These are phyloP conservation scores for Chlamydomonas reinhardtii DNA, from an alignment of 163 green algal genomes.

Conservation along the genomic window DNA sequence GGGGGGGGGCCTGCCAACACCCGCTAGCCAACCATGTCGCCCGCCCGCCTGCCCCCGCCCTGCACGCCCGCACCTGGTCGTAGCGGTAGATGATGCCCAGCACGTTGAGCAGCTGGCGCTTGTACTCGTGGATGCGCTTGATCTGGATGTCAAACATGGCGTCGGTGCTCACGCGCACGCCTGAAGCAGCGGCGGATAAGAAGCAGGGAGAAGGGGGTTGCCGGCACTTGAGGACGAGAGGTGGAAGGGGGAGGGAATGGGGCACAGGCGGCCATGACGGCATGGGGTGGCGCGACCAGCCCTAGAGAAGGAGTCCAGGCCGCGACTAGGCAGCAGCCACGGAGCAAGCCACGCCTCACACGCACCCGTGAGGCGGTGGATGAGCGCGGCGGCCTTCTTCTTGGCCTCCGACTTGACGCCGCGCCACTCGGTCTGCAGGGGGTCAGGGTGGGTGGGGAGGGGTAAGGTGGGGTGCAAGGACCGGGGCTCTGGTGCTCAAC, in stretches of 20 bases:
- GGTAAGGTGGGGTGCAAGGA: too few species aligned
- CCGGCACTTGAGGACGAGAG: too few species aligned
- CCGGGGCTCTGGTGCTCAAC: too few species aligned
- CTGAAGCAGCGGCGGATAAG: neutral
- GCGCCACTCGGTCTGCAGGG: slow-evolving; percentile 81
- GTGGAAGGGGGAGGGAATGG: too few species aligned
- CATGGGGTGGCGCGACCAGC: too few species aligned
- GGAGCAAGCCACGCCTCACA: too few species aligned
- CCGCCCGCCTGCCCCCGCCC: neutral
- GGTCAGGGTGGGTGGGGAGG: too few species aligned
- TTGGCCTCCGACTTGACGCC: slow-evolving; percentile 92
- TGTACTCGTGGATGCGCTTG: slow-evolving; percentile 99
- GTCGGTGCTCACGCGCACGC: slow-evolving; percentile 73
- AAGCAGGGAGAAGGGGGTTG: neutral
- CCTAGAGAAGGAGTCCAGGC: too few species aligned
- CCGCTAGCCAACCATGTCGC: too few species aligned
- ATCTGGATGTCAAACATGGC: slow-evolving; percentile 97
- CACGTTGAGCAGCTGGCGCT: slow-evolving; percentile 98
- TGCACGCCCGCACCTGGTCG: slow-evolving; percentile 61
- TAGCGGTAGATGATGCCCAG: slow-evolving; percentile 96
- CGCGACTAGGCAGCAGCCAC: too few species aligned
- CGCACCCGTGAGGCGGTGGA: slow-evolving; percentile 62
- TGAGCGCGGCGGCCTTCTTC: slow-evolving; percentile 62
- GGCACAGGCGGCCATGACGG: too few species aligned
- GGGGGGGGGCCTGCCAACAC: too few species aligned